Evolutionary conservation across 2,329 filamentous ascomycete species (phyloP), one percentile per base, ranked within the genome.

Genomic region (Alternaria postmessia): DNA sequence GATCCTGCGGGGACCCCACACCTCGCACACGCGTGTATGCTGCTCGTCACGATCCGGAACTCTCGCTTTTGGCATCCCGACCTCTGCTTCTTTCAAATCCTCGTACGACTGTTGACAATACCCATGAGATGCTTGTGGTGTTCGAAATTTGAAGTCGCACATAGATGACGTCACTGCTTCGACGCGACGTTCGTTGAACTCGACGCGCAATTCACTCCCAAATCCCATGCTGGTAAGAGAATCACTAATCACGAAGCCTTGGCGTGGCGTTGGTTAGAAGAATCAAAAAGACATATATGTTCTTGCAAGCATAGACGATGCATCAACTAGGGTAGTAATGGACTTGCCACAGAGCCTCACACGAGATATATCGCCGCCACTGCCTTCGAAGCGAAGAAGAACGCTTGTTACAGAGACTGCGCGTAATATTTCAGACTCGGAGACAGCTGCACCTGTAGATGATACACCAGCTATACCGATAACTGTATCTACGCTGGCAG

Each of bases 401-500:
- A 57, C 16, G 16, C 66, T 57, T 4, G 49, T 36, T 9, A 12
- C 38, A 7, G 16, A 46, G n/a, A 14, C 20, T 28, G 22, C 16
- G 5, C 51, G 7, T 16, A 38, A 7, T 3, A 3, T 16, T 30
- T 3, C 7, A 18, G n/a, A 7, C 5, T 34, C 24, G 16, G 22
- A 6, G 20, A 8, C 12, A 24, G 6, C 14, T 22, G 30, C 8
- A 18, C 46, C 3, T 6, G 24, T 11, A 12, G n/a, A 42, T 14
- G 18, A 9, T n/a, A 22, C 8, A 2, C 53, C 32, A 39, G 18
- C 41, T 28, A 5, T 28, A 39, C 12, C 28, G 22, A 12, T 24
- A 2, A 41, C 47, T 8, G 43, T 59, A 18, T 64, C 64, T n/a
- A 63, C 59, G n/a, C 52, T 73, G 3, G 83, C 84, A 20, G 81